Base-by-base conservation (phyloP, 257 asterid species). In the Haberlea rhodopensis region DNA sequence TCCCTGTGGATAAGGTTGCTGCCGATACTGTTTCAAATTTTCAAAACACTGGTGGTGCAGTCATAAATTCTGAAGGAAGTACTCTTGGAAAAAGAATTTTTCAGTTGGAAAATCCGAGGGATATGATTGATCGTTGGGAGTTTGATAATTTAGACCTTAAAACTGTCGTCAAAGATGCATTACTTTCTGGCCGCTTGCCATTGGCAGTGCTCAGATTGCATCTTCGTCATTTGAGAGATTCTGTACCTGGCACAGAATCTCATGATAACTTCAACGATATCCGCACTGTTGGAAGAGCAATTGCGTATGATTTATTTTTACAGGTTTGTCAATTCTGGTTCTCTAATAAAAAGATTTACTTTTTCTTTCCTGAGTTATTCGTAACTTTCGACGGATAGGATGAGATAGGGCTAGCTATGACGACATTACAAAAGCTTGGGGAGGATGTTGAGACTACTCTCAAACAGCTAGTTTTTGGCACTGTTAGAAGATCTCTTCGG, bases 51-150 rank as follows among this genome's bases (percentile, higher is more conserved):
- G 78, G 62, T 70, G 80, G 76, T 72, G 75, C 82, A 65, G 67
- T 76, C 69, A 31, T 81, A 61, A 72, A 83, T 67, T 78, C 90
- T 67, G 91, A 81, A 76, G 85, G 85, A 73, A 82, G 73, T 65
- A 46, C 70, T 28, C 46, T 71, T 60, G 85, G 73, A 37, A 80
- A 71, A 66, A 74, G 78, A 73, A 60, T 70, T 37, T 75, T 68
- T 60, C 77, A 69, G 21, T 2, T 81, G 59, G 96, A 92, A 77
- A 87, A 87, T 82, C 96, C 97, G 18, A 83, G 80, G 73, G 96
- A 87, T 71, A 89, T 89, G 97, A 87, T 92, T 76, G 91, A 94
- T 43, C 94, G 97, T 20, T 92, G 97, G 99, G 97, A 84, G 73
- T 60, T 87, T 65, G 84, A 82, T 77, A 80, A 89, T 69, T 76